Evolutionary conservation across 1,139 yeast species (phyloP), one percentile per base, ranked within the genome.

Genomic region (Hansenula lynferdii): DNA sequence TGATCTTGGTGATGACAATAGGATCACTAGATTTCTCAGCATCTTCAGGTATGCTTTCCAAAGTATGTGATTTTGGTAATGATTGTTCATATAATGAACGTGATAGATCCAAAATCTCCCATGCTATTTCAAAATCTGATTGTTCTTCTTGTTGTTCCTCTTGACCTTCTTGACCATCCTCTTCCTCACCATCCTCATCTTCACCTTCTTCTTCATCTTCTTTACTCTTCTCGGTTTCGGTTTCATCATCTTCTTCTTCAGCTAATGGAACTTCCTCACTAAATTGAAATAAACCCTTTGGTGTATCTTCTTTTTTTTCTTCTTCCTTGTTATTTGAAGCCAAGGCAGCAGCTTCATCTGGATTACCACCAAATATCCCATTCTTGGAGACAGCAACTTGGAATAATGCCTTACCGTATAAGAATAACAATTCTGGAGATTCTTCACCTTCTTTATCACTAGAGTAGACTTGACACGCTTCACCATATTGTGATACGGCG

Each of bases 401-500:
- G 60, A 83, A 89, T 31, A 92, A 64, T 1, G 96, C 80, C 53
- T 80, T 77, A 2, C 97, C 97, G 48, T 92, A 87, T 27, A 85
- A 60, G 47, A 74, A 77, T 51, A 89, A 65, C 47, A 86, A 67
- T 44, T 86, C 84, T 3, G 94, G 84, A 53, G 84, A 84, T 35
- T 79, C 80, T 38, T 76, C 76, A 16, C 75, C 77, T 16, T 72
- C 70, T 23, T 70, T 64, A 34, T 70, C 70, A 28, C 67, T 64
- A 33, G 77, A 70, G 49, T 63, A 72, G 31, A 58, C 42, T 43
- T 76, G 83, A 56, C 96, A 85, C 0, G 95, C 92, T 39, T 79
- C 77, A 0, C 86, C 90, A 47, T 85, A 85, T 41, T 69, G 67
- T 42, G 80, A 87, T 1, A 78, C 78, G 0, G 97, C 90, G 21